Conservation (phyloP, 208 protist species). For the Angomonas ambiguus region DNA sequence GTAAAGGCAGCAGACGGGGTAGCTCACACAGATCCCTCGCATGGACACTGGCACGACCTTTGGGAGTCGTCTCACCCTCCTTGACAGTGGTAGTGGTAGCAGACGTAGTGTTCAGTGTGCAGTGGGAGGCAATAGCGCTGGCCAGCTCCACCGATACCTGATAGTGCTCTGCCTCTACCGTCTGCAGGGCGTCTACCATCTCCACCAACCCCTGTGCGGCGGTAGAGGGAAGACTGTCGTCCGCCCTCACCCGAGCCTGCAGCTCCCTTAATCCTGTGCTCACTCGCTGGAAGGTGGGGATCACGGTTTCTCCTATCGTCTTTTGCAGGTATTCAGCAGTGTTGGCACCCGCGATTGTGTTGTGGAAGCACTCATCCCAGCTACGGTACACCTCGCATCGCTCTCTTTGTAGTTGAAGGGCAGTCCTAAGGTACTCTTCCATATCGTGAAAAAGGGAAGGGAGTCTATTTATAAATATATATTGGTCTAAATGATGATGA, state of each 20-base stretch:
- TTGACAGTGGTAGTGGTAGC: background rate
- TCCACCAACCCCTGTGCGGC: conserved; percentile 15
- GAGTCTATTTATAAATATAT: too few relatives aligned
- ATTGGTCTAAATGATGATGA: background rate
- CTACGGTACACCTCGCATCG: conserved; percentile 60
- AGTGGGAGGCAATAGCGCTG: conserved; percentile 27
- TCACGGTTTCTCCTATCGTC: conserved; percentile 32
- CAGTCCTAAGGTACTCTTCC: conserved; percentile 8
- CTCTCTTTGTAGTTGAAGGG: conserved; percentile 45
- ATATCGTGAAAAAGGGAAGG: background rate
- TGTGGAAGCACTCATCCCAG: conserved; percentile 50
- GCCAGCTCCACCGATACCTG: conserved; percentile 24
- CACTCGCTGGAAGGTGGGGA: conserved; percentile 45
- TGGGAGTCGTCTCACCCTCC: background rate
- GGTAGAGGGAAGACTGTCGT: background rate
- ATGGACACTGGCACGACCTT: conserved; percentile 26
- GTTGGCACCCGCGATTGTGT: conserved; percentile 36
- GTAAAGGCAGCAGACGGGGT: conserved; percentile 19
- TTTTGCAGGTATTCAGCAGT: conserved; percentile 32
- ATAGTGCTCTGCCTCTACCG: conserved; percentile 36
- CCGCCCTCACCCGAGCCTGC: conserved; percentile 1
- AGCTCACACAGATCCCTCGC: conserved; percentile 38
- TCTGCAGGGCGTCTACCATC: conserved; percentile 37
- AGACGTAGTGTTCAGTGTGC: conserved; percentile 12
- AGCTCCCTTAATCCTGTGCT: conserved; percentile 5